Percentiles rank a stretch among this genome's conserved stretches.
These are phyloP conservation scores for Phyllosticta capitalensis DNA, from an alignment of 2,329 filamentous ascomycete species.

Conservation along the genomic window DNA sequence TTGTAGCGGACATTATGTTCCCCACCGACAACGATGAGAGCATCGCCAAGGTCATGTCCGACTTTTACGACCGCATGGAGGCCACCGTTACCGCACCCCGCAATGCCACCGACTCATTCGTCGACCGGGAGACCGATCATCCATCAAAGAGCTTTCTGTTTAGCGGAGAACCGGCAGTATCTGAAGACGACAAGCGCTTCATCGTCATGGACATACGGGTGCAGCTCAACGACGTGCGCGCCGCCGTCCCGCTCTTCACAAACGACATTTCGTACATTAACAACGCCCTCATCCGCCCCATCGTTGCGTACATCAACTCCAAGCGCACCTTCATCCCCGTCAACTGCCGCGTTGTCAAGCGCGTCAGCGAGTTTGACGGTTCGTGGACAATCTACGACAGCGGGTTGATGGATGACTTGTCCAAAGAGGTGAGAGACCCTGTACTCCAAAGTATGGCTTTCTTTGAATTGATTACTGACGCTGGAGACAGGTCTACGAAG, in stretches of 20 bases:
- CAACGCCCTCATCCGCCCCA: slow-evolving; percentile 86
- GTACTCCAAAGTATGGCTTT: background rate
- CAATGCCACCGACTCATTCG: slow-evolving; percentile 37
- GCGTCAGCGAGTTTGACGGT: slow-evolving; percentile 80
- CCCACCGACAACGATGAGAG: slow-evolving; percentile 80
- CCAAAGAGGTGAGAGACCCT: slow-evolving; percentile 55
- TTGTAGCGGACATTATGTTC: slow-evolving; percentile 91
- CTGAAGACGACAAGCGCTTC: slow-evolving; percentile 58
- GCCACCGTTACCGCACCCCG: slow-evolving; percentile 77
- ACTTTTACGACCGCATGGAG: slow-evolving; percentile 93
- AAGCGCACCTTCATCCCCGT: slow-evolving; percentile 93
- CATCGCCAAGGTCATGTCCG: slow-evolving; percentile 88
- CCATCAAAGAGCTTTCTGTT: background rate
- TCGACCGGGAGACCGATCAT: slow-evolving; percentile 8
- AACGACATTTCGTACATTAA: slow-evolving; percentile 90
- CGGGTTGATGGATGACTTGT: slow-evolving; percentile 86
- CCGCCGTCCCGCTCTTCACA: slow-evolving; percentile 85
- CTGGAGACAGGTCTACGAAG: slow-evolving; percentile 62
- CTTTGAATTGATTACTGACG: slow-evolving; percentile 1
- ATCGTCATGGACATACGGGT: slow-evolving; percentile 92
- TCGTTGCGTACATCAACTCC: slow-evolving; percentile 96
- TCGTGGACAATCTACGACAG: slow-evolving; percentile 93
- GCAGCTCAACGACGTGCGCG: slow-evolving; percentile 88
- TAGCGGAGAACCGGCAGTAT: background rate
- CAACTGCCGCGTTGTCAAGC: slow-evolving; percentile 88